Evolutionary conservation across 768 basidiomycete species (phyloP).

Genomic region (Pholiota molesta): DNA sequence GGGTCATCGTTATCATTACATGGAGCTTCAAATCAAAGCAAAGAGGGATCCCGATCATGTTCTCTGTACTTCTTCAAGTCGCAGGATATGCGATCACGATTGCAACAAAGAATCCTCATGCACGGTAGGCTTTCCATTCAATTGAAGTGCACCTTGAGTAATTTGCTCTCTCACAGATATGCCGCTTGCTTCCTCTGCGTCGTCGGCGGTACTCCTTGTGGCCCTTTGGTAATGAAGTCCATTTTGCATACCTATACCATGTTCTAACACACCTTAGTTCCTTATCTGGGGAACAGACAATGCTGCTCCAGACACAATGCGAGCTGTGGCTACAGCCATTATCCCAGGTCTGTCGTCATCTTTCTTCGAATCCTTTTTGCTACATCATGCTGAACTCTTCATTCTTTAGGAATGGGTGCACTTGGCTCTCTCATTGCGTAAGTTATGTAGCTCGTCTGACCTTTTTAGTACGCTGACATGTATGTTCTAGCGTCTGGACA

Average conservation of each 20-base stretch:
- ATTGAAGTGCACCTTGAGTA: not conserved
- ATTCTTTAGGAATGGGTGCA: constrained; percentile 39
- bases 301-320: constrained; percentile 50
- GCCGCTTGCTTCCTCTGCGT: constrained; percentile 49
- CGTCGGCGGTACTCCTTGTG: constrained; percentile 40
- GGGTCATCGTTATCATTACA: constrained; percentile 39
- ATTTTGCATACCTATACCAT: not conserved
- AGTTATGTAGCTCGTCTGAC: constrained; percentile 12
- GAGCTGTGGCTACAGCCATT: constrained; percentile 45
- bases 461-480: not conserved
- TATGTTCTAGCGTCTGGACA: constrained; percentile 44
- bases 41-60: constrained; percentile 37
- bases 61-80: constrained; percentile 40
- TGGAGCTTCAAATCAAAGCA: constrained; percentile 38
- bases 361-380: not conserved
- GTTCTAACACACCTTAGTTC: constrained; percentile 16
- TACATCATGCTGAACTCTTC: not conserved
- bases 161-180: constrained; percentile 30
- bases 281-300: constrained; percentile 53
- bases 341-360: constrained; percentile 36
- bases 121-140: constrained; percentile 24
- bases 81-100: constrained; percentile 47
- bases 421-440: constrained; percentile 49
- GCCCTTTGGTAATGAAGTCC: constrained; percentile 32
- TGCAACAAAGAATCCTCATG: constrained; percentile 42